Base-by-base conservation (phyloP, 129 eudicot genomes). In the Silybum marianum region DNA sequence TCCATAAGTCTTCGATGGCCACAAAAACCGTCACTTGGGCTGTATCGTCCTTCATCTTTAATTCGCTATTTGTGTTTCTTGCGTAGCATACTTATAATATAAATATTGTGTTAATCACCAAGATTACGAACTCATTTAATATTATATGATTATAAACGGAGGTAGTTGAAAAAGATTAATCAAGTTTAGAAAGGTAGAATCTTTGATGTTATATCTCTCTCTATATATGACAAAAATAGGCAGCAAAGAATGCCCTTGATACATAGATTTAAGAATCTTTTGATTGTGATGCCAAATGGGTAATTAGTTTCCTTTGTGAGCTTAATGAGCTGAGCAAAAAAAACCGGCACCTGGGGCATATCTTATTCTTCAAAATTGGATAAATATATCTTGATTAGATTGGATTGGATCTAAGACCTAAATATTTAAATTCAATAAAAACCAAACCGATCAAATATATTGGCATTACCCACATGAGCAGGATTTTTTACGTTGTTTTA, bases 41-140 rank as follows among this genome's bases (percentile, higher is more conserved):
- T 71, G 48, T 81, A 14, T 75, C 76, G 81, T 89, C 86, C 80
- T 81, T 84, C 83, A 79, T 79, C 39, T 67, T 44, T 81, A 6
- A 13, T 46, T 46, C 18, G n/a, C 72, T 28, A 3, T 46, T 0
- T 2, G 30, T 26, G 30, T 26, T 26, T 46, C 18, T 51, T 51
- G 13, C 14, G 14, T 9, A 16, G 6, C 13, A 40, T 40, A 40
- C 68, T 19, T 14, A 62, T 19, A 62, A 62, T 62, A 3, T 62
- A 3, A 46, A 38, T 6, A 38, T 7, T 8, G 42, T 39, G 23
- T 69, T 69, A 32, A 32, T 32, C 36, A 32, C 36, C 39, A 69
- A 69, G 39, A 28, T n/a, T 18, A 69, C 18, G n/a, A 46, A 46
- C 60, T 46, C 14, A 0, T 3, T 3, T 46, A 51, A 26, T 51